Evolutionary conservation across 352 stramenopile genomes (phyloP), one percentile per base, ranked within the genome.

Genomic region (Phytophthora crassamura): DNA sequence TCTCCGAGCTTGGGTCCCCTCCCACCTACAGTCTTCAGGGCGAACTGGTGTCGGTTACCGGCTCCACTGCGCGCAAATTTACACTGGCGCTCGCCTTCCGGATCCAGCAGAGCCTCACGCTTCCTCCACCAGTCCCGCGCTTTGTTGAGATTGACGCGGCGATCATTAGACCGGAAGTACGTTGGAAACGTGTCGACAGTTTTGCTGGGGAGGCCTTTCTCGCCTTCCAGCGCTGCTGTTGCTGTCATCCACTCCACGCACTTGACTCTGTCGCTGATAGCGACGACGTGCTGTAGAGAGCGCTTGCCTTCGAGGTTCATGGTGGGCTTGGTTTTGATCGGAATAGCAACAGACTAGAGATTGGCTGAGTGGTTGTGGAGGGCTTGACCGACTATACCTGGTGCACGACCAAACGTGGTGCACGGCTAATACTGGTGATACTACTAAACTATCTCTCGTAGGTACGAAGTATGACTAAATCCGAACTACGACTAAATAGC

Each of bases 261-360:
- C 22, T 47, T 42, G n/a, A 39, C 45, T 52, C 45, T 34, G 30
- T 52, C 45, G 12, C 41, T 38, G 8, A 48, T 20, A 18, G 34
- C 34, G 7, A 62, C 22, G n/a, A 62, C 54, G 20, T 62, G 42
- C 35, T 62, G 43, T 15, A 62, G 34, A 33, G 39, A 49, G 16
- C 51, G 51, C 10, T 32, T 32, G 14, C n/a, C 25, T 10, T 50
- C 25, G 39, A 7, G 20, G 42, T 20, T 38, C 54, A 54, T 54
- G 12, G 45, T n/a, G n/a, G n/a, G 45, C 30, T 30, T n/a, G 3
- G 4, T 39, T 22, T 51, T 38, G 15, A 22, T 39, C 11, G 5
- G 45, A 38, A 16, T 39, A 20, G 28, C 7, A 22, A 25, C 22
- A 20, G 22, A n/a, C n/a, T n/a, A n/a, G n/a, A n/a, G n/a, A n/a